Percentiles rank a stretch among this genome's conserved stretches.
These are phyloP conservation scores for Trichoderma orchidacearum DNA, from an alignment of 495 filamentous ascomycete species.

Conservation along the genomic window DNA sequence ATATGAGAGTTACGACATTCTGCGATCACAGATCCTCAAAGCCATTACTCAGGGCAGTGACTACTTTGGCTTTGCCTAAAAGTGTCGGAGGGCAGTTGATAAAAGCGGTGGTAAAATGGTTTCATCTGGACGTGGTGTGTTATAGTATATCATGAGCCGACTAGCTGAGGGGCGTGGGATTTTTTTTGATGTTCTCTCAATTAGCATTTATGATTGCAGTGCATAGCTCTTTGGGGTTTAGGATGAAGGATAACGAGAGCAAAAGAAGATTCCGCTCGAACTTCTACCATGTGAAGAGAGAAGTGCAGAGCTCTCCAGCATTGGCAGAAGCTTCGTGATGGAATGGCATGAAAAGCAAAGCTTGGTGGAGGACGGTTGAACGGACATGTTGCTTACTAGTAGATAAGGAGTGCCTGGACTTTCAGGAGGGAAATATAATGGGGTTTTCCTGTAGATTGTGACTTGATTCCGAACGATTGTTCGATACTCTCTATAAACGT, in stretches of 20 bases:
- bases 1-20: conserved; percentile 89
- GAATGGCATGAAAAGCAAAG: background rate
- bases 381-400: background rate
- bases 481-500: too few relatives aligned
- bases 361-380: background rate
- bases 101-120: background rate
- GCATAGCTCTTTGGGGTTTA: background rate
- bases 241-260: background rate
- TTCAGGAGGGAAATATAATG: background rate
- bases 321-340: background rate
- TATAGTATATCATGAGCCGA: too few relatives aligned
- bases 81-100: too few relatives aligned
- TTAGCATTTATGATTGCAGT: background rate
- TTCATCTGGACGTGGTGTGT: background rate
- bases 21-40: conserved; percentile 77
- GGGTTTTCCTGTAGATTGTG: background rate
- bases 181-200: background rate
- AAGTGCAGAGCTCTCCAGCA: background rate
- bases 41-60: conserved; percentile 93
- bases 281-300: background rate
- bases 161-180: too few relatives aligned
- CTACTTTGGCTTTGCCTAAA: conserved; percentile 93
- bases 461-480: too few relatives aligned
- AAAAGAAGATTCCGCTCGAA: too few relatives aligned
- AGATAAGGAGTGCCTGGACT: background rate